Evolutionary conservation across 2,329 filamentous ascomycete genomes (phyloP).

Genomic region (Cytospora paraplurivora): DNA sequence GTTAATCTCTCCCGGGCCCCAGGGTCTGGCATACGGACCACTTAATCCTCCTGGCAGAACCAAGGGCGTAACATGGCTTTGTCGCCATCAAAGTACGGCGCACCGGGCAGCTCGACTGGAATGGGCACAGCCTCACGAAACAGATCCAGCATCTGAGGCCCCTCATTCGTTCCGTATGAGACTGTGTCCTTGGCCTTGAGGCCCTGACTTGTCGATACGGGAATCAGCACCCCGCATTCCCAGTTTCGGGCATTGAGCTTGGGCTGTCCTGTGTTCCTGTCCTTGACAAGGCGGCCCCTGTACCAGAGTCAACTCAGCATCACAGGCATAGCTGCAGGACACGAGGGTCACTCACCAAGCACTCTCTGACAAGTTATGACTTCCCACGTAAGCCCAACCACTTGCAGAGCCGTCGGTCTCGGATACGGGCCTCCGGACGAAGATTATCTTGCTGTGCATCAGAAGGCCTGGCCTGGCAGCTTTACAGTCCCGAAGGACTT

Average conservation of each 20-base stretch:
- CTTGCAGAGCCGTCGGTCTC: conserved; percentile 24
- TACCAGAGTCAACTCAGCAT: conserved; percentile 18
- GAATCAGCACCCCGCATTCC: conserved; percentile 89
- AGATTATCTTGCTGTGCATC: conserved; percentile 83
- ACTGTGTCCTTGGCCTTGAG: conserved; percentile 6
- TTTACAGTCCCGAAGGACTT: conserved; percentile 73
- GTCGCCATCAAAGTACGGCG: conserved; percentile 44
- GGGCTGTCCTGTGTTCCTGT: conserved; percentile 64
- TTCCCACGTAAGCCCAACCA: conserved; percentile 85
- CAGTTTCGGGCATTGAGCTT: conserved; percentile 89
- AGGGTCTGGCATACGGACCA: neutral
- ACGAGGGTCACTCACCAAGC: conserved; percentile 67
- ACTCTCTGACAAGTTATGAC: conserved; percentile 88
- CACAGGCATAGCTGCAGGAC: conserved; percentile 19
- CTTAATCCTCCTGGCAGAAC: conserved; percentile 39
- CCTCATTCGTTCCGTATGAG: conserved; percentile 6
- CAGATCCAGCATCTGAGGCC: conserved; percentile 40
- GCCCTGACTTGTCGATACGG: conserved; percentile 44
- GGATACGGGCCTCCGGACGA: conserved; percentile 43
- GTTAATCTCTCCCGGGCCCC: neutral
- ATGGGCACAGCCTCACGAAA: conserved; percentile 62
- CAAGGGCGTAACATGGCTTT: conserved; percentile 42
- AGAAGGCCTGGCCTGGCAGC: conserved; percentile 72
- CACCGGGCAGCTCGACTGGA: conserved; percentile 64
- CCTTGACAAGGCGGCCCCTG: conserved; percentile 69